A percentile compares a stretch with the other conserved stretches of the same genome.
Evolutionary conservation across 805 yeast genomes (phyloP).

Genomic region (Barnettozyma salicaria): DNA sequence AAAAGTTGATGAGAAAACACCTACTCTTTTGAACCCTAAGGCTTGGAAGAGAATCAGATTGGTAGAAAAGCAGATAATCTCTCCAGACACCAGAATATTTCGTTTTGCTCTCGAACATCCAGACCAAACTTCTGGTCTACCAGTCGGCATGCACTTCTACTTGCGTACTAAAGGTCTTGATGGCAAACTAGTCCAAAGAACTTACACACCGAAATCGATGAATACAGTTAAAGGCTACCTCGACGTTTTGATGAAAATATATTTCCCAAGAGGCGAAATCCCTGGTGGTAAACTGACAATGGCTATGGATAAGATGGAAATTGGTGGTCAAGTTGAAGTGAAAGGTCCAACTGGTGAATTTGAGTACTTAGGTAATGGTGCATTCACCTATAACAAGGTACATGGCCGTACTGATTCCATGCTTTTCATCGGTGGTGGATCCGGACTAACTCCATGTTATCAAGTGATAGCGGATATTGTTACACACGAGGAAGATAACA

Average conservation of each 20-base stretch:
- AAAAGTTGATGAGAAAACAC: slow-evolving; percentile 2
- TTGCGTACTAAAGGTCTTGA: slow-evolving; percentile 23
- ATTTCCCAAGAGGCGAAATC: slow-evolving; percentile 26
- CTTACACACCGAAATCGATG: slow-evolving; percentile 31
- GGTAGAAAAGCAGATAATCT: slow-evolving; percentile 21
- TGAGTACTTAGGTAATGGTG: slow-evolving; percentile 39
- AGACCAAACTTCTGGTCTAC: slow-evolving; percentile 29
- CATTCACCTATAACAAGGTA: slow-evolving; percentile 48
- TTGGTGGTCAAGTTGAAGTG: slow-evolving; percentile 57
- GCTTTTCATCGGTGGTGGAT: slow-evolving; percentile 69
- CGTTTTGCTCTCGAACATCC: slow-evolving; percentile 26
- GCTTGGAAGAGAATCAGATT: slow-evolving; percentile 26
- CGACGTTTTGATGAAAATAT: slow-evolving; percentile 29
- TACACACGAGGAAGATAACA: slow-evolving; percentile 56
- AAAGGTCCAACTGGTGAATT: slow-evolving; percentile 75
- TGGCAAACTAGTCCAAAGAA: slow-evolving; percentile 28
- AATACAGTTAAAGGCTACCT: slow-evolving; percentile 25
- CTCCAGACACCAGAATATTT: slow-evolving; percentile 29
- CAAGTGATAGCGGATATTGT: slow-evolving; percentile 66
- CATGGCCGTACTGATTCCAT: slow-evolving; percentile 23
- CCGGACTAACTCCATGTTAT: slow-evolving; percentile 82
- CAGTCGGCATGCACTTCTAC: slow-evolving; percentile 30
- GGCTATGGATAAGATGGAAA: slow-evolving; percentile 21
- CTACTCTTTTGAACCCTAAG: slow-evolving; percentile 27
- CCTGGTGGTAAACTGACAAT: slow-evolving; percentile 32